phyloP scores from a whole-genome alignment of 129 eudicot genomes.

The Artemisia argyi region DNA sequence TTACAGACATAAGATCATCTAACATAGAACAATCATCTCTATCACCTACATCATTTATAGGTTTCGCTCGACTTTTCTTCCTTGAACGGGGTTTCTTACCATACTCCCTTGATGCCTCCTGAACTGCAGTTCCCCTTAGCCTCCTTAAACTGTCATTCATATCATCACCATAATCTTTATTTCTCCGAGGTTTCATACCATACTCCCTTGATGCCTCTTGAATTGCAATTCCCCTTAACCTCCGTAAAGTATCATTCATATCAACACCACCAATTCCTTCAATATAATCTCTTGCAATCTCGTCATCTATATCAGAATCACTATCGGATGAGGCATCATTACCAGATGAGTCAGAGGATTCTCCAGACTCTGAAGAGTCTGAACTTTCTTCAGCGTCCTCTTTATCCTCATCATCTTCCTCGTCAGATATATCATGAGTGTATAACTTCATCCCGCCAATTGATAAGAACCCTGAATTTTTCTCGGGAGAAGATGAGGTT shows the following conservation, averaged over 20 bases:
- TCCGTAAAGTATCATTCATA: constrained; percentile 52
- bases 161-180: constrained; percentile 10
- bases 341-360: constrained; percentile 55
- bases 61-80: constrained; percentile 37
- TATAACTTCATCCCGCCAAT: constrained; percentile 71
- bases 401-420: constrained; percentile 46
- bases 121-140: no score
- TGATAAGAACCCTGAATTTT: constrained; percentile 65
- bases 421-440: constrained; percentile 66
- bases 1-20: constrained; percentile 68
- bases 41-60: constrained; percentile 26
- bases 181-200: constrained; percentile 49
- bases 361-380: constrained; percentile 57
- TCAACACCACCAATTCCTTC: constrained; percentile 77
- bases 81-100: constrained; percentile 38
- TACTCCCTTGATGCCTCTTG: constrained; percentile 88
- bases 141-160: no score
- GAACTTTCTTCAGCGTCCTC: constrained; percentile 45
- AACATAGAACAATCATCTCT: constrained; percentile 37
- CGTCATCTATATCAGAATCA: constrained; percentile 79
- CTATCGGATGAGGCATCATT: constrained; percentile 63
- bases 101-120: no score
- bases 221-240: constrained; percentile 77
- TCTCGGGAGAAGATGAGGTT: constrained; percentile 35
- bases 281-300: constrained; percentile 73